Percentiles rank a stretch among this genome's conserved stretches.
Conservation (phyloP, 345 rosid genomes). For the Viola odorata region DNA sequence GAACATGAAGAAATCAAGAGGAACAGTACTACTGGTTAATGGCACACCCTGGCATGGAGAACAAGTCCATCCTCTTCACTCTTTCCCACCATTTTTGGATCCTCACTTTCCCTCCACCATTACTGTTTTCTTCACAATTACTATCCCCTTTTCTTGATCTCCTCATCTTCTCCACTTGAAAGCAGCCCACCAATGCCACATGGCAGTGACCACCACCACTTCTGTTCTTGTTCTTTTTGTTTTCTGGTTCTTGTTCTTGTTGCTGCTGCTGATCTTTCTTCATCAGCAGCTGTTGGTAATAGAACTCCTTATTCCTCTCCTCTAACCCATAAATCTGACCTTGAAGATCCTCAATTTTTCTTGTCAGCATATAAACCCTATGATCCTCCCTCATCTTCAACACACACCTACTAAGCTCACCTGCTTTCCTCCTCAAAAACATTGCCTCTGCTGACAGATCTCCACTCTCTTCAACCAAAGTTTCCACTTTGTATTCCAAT, state of each 20-base stretch:
- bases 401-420: constrained; percentile 50
- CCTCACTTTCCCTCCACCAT: neutral
- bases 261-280: constrained; percentile 3
- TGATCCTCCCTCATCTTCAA: constrained; percentile 66
- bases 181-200: constrained; percentile 13
- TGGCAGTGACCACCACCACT: neutral
- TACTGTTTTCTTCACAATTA: neutral
- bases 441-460: constrained; percentile 43
- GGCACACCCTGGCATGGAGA: neutral
- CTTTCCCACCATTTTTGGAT: constrained; percentile 33
- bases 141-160: constrained; percentile 5
- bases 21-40: no score
- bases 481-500: constrained; percentile 38
- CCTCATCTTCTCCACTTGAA: constrained; percentile 17
- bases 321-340: constrained; percentile 44
- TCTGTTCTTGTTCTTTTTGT: neutral
- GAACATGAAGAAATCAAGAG: no score
- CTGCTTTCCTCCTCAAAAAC: constrained; percentile 55
- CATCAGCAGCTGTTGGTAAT: constrained; percentile 24
- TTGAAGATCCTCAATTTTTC: constrained; percentile 41
- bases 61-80: constrained; percentile 32
- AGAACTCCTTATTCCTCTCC: constrained; percentile 43
- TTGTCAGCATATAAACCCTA: constrained; percentile 39
- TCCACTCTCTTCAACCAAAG: constrained; percentile 48
- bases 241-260: neutral